A percentile compares a stretch with the other conserved stretches of the same genome.
Evolutionary conservation across 2,329 filamentous ascomycete species (phyloP).

Genomic region (Penicillium polonicum): DNA sequence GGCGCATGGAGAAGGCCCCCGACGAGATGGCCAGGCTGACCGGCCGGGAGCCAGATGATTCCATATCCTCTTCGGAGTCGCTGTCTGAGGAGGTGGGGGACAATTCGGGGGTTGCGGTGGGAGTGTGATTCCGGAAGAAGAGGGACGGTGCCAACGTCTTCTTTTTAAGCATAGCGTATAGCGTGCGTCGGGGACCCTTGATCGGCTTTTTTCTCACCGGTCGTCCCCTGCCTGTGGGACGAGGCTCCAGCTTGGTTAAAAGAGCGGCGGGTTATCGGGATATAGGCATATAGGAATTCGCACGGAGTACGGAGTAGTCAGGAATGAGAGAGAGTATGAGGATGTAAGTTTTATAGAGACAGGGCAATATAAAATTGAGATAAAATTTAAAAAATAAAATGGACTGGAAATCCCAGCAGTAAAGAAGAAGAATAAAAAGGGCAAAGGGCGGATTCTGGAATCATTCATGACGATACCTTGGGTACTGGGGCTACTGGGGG

Average conservation of each 20-base stretch:
- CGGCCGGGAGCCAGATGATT: constrained; percentile 43
- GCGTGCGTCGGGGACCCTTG: constrained; percentile 25
- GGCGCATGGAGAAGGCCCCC: constrained; percentile 53
- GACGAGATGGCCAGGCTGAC: constrained; percentile 44
- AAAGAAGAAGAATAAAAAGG: constrained; percentile 9
- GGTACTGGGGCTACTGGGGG: background rate
- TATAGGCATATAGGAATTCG: background rate
- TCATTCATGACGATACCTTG: constrained; percentile 20
- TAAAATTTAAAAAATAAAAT: background rate
- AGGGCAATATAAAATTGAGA: background rate
- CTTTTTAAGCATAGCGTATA: constrained; percentile 42
- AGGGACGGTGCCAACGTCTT: constrained; percentile 33
- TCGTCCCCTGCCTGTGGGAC: constrained; percentile 21
- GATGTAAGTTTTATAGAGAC: background rate
- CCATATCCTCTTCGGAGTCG: constrained; percentile 48
- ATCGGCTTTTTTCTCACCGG: constrained; percentile 25
- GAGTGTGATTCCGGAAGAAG: constrained; percentile 42
- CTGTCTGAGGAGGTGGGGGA: constrained; percentile 45
- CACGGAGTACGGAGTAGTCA: background rate
- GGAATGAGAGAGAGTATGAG: background rate
- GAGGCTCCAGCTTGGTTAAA: constrained; percentile 22
- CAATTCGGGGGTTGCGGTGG: constrained; percentile 46
- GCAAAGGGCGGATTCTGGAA: constrained; percentile 19
- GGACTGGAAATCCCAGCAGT: constrained; percentile 4
- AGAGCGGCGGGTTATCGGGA: constrained; percentile 13